Evolutionary conservation across 2,329 filamentous ascomycete species (phyloP), one percentile per base, ranked within the genome.

Genomic region (Catunica adiposa): DNA sequence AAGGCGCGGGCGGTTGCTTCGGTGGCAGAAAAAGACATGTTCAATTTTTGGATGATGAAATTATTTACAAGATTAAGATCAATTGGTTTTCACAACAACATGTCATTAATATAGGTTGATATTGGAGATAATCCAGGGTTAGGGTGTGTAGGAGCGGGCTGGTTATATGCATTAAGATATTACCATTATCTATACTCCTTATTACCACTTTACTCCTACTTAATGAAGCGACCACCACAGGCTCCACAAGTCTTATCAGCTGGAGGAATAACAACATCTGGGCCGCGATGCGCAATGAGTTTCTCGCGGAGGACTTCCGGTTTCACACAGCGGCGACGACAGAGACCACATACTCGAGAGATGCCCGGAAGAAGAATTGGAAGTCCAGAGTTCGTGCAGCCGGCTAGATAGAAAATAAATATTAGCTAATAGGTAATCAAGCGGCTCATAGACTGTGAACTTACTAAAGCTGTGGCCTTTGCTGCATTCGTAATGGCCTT

Each of bases 1-100:
- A 96, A 96, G 11, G 76, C 75, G 60, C 80, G 81, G 48, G 88
- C 82, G 50, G 80, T 74, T 66, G 89, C 82, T 71, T 85, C 86
- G 22, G 76, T 56, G n/a, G 56, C 52, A 15, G 56, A 57, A 7
- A 57, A 42, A 7, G 53, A 29, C 14, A 40, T 47, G 17, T 53
- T 56, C 25, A 47, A 46, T 23, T 29, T 25, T 2, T 48, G 17
- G 22, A 29, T 23, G 20, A 11, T 48, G 44, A n/a, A 2, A n/a
- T 44, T n/a, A n/a, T n/a, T n/a, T n/a, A n/a, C n/a, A n/a, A n/a
- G n/a, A n/a, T n/a, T n/a, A n/a, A n/a, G n/a, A n/a, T n/a, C 37
- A 14, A n/a, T n/a, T 2, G 37, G 37, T 38, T 14, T 38, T n/a
- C n/a, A 38, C n/a, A n/a, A 44, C 40, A 44, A n/a, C 40, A 44